phyloP scores from a whole-genome alignment of 164 flowering plant species.

The Cinnamomum chago region DNA sequence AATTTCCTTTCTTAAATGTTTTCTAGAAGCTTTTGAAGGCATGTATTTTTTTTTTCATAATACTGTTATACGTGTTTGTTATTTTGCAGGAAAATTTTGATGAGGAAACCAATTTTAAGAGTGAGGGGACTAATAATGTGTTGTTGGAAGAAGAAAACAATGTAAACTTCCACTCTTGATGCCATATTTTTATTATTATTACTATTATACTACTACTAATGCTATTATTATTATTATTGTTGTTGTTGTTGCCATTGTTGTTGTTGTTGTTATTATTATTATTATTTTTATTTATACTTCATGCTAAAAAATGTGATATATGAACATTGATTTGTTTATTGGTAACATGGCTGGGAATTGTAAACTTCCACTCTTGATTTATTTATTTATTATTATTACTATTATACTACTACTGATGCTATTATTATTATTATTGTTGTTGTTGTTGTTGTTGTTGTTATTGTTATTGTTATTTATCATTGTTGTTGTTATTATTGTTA shows the following conservation, averaged over 20 bases:
- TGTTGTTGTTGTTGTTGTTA: too few relatives aligned
- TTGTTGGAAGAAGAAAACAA: not conserved
- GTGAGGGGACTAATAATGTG: not conserved
- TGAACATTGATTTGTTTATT: not conserved
- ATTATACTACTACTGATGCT: too few relatives aligned
- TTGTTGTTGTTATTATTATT: too few relatives aligned
- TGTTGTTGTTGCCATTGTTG: too few relatives aligned
- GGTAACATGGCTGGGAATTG: not conserved
- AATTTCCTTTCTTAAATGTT: not conserved
- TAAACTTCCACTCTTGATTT: not conserved
- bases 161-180: not conserved
- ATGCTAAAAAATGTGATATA: not conserved
- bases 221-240: too few relatives aligned
- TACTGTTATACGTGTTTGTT: not conserved
- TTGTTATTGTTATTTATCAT: too few relatives aligned
- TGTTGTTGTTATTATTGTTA: too few relatives aligned
- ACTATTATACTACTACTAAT: too few relatives aligned
- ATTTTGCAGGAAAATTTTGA: slow-evolving; percentile 4
- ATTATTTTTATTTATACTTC: too few relatives aligned
- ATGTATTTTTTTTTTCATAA: not conserved
- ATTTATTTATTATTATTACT: too few relatives aligned
- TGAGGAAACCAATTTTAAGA: not conserved
- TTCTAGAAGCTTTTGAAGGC: not conserved
- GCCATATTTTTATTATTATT: too few relatives aligned
- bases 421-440: too few relatives aligned